phyloP scores from a whole-genome alignment of 805 yeast genomes.

The Yamadazyma akitaensis region DNA sequence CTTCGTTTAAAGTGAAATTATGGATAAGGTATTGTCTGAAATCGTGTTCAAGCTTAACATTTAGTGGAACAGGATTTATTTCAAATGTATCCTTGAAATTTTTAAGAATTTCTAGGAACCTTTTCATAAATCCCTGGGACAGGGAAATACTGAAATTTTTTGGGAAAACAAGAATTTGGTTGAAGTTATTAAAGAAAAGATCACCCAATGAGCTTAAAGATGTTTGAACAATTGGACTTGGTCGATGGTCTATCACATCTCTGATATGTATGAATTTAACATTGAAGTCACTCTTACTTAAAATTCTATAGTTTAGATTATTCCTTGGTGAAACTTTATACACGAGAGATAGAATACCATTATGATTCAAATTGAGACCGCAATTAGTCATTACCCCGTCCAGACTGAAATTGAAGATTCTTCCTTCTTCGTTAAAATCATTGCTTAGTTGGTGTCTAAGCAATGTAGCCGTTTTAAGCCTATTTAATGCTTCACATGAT shows the following conservation, averaged over 20 bases:
- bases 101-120: conserved; percentile 16
- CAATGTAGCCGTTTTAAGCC: background rate
- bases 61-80: background rate
- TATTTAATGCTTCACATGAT: conserved; percentile 3
- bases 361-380: conserved; percentile 18
- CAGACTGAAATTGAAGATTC: background rate
- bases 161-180: conserved; percentile 21
- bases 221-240: conserved; percentile 11
- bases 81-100: background rate
- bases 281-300: conserved; percentile 22
- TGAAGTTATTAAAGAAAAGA: conserved; percentile 20
- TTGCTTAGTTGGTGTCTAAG: conserved; percentile 2
- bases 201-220: conserved; percentile 22
- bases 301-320: conserved; percentile 24
- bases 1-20: conserved; percentile 18
- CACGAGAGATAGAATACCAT: conserved; percentile 21
- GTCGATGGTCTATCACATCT: conserved; percentile 5
- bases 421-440: conserved; percentile 2
- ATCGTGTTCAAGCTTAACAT: background rate
- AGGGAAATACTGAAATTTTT: conserved; percentile 1
- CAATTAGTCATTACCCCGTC: conserved; percentile 29
- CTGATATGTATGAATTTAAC: conserved; percentile 23
- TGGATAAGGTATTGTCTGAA: conserved; percentile 6
- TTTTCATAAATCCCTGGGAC: conserved; percentile 6
- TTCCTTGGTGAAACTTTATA: conserved; percentile 26